A percentile compares a stretch with the other conserved stretches of the same genome.
phyloP scores from a whole-genome alignment of 148 eudicot species.

The Persicaria maculosa region DNA sequence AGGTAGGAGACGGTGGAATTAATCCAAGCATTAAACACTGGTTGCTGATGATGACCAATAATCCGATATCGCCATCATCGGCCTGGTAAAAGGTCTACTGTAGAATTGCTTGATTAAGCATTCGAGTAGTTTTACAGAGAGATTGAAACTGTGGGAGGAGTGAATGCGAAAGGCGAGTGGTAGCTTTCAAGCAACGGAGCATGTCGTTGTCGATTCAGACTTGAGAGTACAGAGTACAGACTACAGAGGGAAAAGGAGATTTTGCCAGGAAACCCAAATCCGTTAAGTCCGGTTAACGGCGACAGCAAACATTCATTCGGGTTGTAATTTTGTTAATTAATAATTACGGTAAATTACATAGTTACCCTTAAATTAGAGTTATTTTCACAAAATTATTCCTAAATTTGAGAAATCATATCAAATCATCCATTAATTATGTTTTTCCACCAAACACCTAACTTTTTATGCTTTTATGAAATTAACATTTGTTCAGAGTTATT shows the following conservation, averaged over 20 bases:
- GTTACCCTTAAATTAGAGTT: too few species aligned
- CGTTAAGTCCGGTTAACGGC: neutral
- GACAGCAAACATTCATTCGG: neutral
- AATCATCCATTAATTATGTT: too few species aligned
- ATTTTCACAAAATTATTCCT: too few species aligned
- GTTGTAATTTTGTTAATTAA: too few species aligned
- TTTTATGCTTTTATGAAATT: too few species aligned
- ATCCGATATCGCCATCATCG: neutral
- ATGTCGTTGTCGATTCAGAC: neutral
- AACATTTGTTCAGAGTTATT: too few species aligned
- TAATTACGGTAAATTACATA: too few species aligned
- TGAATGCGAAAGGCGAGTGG: slow-evolving; percentile 1
- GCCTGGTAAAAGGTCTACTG: neutral
- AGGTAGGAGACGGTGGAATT: neutral
- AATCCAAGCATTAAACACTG: neutral
- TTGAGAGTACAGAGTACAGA: neutral
- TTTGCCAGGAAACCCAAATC: neutral
- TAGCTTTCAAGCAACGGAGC: slow-evolving; percentile 7
- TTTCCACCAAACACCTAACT: too few species aligned
- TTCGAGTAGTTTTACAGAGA: neutral
- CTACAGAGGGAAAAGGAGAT: neutral
- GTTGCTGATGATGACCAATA: neutral
- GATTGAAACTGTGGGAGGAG: neutral
- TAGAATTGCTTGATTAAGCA: neutral
- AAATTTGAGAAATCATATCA: too few species aligned